Percentiles rank a stretch among this genome's conserved stretches.
These are phyloP conservation scores for Picea abies DNA, from an alignment of 83 land plant species.

Conservation along the genomic window DNA sequence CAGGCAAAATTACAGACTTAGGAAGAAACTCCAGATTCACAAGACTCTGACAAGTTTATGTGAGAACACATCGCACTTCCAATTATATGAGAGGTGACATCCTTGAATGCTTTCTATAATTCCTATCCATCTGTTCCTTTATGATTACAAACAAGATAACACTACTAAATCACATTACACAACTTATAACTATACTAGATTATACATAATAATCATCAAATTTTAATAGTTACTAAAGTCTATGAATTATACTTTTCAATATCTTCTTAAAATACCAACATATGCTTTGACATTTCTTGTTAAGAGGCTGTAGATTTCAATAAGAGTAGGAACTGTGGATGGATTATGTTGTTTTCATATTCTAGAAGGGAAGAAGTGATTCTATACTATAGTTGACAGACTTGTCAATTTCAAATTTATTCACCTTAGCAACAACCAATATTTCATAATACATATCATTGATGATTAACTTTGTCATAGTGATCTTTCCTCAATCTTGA, in stretches of 20 bases:
- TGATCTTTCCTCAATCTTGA: conserved; percentile 41
- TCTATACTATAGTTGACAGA: too few relatives aligned
- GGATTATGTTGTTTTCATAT: background rate
- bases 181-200: conserved; percentile 6
- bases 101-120: conserved; percentile 21
- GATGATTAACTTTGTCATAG: conserved; percentile 32
- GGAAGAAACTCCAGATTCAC: too few relatives aligned
- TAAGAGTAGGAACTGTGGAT: background rate
- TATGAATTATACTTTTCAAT: background rate
- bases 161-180: background rate
- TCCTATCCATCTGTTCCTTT: conserved; percentile 8
- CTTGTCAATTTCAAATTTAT: background rate
- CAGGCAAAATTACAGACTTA: too few relatives aligned
- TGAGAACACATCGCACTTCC: conserved; percentile 16
- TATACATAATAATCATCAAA: background rate
- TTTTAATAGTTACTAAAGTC: background rate
- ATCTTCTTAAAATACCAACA: background rate
- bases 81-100: conserved; percentile 26
- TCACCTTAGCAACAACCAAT: conserved; percentile 31
- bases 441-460: conserved; percentile 46
- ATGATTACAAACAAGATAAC: conserved; percentile 8
- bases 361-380: background rate
- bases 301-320: background rate
- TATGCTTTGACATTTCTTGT: background rate
- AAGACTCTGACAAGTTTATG: too few relatives aligned